A percentile compares a stretch with the other conserved stretches of the same genome.
Evolutionary conservation across 2,329 filamentous ascomycete species (phyloP).

Genomic region (Botryotinia convoluta): DNA sequence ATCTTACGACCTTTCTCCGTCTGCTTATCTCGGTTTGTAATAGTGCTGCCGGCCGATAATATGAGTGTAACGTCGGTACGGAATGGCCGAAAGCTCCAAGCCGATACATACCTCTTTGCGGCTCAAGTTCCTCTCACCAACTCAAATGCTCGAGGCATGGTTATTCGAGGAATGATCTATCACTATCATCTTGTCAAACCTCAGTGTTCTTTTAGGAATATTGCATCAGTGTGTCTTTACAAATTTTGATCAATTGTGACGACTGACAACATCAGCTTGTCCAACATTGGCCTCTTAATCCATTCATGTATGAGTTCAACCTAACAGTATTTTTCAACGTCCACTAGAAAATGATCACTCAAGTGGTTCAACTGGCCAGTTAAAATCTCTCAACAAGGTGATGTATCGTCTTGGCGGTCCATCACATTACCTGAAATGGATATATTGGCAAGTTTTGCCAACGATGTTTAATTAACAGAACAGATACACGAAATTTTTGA

Average conservation of each 20-base stretch:
- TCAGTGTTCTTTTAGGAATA: not conserved
- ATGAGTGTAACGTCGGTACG: not conserved
- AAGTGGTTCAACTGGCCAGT: not conserved
- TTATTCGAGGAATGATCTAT: not conserved
- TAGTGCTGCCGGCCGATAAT: not conserved
- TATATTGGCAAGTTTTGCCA: not conserved
- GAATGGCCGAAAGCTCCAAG: not conserved
- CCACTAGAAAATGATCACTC: not conserved
- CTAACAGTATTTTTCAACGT: not conserved
- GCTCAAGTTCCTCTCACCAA: not conserved
- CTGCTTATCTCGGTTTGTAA: not conserved
- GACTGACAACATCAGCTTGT: not conserved
- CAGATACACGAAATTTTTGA: not conserved
- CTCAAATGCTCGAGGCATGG: not conserved
- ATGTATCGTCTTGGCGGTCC: not conserved
- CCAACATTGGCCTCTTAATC: not conserved
- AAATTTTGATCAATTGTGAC: not conserved
- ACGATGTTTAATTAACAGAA: not conserved
- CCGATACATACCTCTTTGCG: not conserved
- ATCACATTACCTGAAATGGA: not conserved
- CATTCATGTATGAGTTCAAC: not conserved
- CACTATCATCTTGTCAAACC: not conserved
- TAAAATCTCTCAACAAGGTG: not conserved
- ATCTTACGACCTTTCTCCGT: not conserved
- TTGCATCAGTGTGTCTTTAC: not conserved